A percentile compares a stretch with the other conserved stretches of the same genome.
phyloP scores from a whole-genome alignment of 768 basidiomycete species.

The Phylloporus scabripes region DNA sequence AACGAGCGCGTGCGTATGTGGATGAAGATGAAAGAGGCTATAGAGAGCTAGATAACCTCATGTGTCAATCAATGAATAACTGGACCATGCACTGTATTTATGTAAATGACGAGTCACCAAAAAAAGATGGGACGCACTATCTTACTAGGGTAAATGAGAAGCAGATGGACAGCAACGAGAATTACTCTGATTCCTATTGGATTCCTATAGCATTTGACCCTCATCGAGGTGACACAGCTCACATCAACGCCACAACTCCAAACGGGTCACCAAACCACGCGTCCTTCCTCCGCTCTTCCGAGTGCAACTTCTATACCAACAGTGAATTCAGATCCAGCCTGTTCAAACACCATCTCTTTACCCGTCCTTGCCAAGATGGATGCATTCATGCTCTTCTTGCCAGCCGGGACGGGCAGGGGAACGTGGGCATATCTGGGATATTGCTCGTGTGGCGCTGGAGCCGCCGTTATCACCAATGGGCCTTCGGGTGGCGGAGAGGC shows the following conservation, averaged over 20 bases:
- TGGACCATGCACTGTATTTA: too few relatives aligned
- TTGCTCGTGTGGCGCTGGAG: constrained; percentile 17
- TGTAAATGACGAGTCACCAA: too few relatives aligned
- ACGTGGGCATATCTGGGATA: constrained; percentile 29
- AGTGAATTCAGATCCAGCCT: constrained; percentile 22
- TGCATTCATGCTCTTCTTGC: constrained; percentile 11
- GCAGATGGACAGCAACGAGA: constrained; percentile 13
- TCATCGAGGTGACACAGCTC: too few relatives aligned
- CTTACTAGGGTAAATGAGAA: background rate
- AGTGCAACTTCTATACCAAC: constrained; percentile 30
- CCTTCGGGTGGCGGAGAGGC: constrained; percentile 27
- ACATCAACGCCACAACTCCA: too few relatives aligned
- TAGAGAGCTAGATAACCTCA: too few relatives aligned
- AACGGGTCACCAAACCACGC: constrained; percentile 24
- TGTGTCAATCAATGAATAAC: too few relatives aligned
- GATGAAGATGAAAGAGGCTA: too few relatives aligned
- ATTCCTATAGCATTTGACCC: constrained; percentile 3
- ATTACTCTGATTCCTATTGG: constrained; percentile 12
- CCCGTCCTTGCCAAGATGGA: constrained; percentile 9
- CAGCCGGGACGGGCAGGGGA: constrained; percentile 11
- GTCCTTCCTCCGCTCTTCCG: constrained; percentile 30
- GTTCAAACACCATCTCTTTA: constrained; percentile 25
- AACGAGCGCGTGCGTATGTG: background rate
- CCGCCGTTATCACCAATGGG: constrained; percentile 18
- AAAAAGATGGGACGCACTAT: background rate